Base-by-base conservation (phyloP, 495 filamentous ascomycete species). In the Halenospora varia region DNA sequence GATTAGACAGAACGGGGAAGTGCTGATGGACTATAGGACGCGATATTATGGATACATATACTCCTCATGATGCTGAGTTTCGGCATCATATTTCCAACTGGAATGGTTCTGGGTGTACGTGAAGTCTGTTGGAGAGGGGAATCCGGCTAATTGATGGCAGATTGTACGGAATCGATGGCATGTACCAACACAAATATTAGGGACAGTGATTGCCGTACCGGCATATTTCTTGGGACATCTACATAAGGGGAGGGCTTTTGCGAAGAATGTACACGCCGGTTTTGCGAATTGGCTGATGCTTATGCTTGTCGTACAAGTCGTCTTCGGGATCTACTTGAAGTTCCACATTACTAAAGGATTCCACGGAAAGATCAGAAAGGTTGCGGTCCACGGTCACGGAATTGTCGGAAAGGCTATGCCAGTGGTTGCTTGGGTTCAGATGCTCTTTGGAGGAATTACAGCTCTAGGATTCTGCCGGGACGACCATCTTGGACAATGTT, bases 391-490 rank as follows among this genome's bases (percentile, higher is more conserved):
- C 35, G 76, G 80, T 17, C 94, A 98, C 66, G 89, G 89, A 9
- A 71, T 96, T 44, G 66, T 93, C 50, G 94, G 94, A 35, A 97
- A 96, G 70, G 70, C 81, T 0, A 88, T 97, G 80, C 94, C 94
- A 0, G 71, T 98, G 1, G 79, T 88, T 2, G 82, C 87, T 39
- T 98, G 94, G 94, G 82, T 88, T 9, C 95, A 98, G 74, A 97
- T 98, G 88, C 68, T 98, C 6, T 96, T 98, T 70, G 94, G 94
- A 25, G 95, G 94, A 9, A 96, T 98, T 64, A 90, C 92, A 0
- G 81, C 89, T 42, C 73, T 96, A 56, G 94, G 94, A n/a, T 97
- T 96, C 75, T 98, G 94, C 69, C 86, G 87, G 51, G 92, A 77
- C 22, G 94, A 97, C 50, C 94, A 97, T 68, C 65, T 90, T 17